These are phyloP conservation scores for Tricharina praecox DNA, from an alignment of 495 filamentous ascomycete species.

Conservation along the genomic window DNA sequence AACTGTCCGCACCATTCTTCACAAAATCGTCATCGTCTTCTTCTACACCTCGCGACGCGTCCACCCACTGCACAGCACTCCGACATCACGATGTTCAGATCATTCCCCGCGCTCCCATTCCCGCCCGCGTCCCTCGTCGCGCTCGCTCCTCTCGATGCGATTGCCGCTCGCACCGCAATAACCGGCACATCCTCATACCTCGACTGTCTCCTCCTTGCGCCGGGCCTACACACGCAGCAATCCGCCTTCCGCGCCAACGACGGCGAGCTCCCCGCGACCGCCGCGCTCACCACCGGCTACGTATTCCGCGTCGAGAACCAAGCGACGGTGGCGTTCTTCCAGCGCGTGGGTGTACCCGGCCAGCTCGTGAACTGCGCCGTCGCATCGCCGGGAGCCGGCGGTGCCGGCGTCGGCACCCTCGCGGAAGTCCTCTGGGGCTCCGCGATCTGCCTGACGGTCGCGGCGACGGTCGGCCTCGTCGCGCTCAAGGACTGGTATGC, in stretches of 20 bases:
- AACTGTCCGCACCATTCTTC: no score
- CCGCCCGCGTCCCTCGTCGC: no score
- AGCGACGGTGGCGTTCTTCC: constrained; percentile 36
- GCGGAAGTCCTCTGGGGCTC: no score
- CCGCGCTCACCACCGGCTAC: constrained; percentile 28
- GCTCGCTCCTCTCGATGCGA: constrained; percentile 39
- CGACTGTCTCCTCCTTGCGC: constrained; percentile 39
- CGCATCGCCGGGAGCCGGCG: constrained; percentile 27
- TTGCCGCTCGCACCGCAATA: constrained; percentile 38
- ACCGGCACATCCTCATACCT: constrained; percentile 36
- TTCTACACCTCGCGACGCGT: no score
- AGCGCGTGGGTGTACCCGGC: constrained; percentile 31
- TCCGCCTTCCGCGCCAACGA: constrained; percentile 29
- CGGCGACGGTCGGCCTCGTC: constrained; percentile 29
- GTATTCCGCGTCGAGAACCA: constrained; percentile 37
- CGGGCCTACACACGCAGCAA: constrained; percentile 45
- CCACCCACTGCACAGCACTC: no score
- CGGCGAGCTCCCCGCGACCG: constrained; percentile 23
- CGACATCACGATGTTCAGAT: no score
- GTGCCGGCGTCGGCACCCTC: constrained; percentile 30
- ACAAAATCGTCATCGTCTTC: no score
- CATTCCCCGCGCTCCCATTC: no score
- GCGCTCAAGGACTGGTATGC: constrained; percentile 39
- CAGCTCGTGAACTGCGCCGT: constrained; percentile 35
- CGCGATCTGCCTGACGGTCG: constrained; percentile 32